These are phyloP conservation scores for Clavispora carvajalis DNA, from an alignment of 805 yeast species.

Conservation along the genomic window DNA sequence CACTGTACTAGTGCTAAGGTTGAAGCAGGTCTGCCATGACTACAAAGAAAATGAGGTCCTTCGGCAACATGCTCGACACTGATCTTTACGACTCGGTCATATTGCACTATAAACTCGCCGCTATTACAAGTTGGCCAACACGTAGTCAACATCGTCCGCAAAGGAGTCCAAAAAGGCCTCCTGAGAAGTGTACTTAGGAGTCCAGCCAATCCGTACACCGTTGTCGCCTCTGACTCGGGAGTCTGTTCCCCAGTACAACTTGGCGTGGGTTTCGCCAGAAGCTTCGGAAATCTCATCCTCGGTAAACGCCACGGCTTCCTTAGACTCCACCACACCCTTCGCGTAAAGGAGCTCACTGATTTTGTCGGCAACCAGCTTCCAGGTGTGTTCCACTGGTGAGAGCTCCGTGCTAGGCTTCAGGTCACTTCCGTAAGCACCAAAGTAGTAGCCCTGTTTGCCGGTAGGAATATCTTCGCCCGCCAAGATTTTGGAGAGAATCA, in stretches of 20 bases:
- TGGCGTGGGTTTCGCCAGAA: conserved; percentile 14
- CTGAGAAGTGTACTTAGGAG: conserved; percentile 12
- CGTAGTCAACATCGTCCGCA: conserved; percentile 15
- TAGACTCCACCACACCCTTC: conserved; percentile 10
- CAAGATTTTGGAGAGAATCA: conserved; percentile 19
- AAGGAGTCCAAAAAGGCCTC: conserved; percentile 16
- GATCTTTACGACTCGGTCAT: no score
- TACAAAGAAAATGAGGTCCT: no score
- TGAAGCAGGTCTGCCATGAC: no score
- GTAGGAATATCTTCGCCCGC: conserved; percentile 18
- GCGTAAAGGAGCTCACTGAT: conserved; percentile 16
- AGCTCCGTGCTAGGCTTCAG: conserved; percentile 11
- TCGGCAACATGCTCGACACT: no score
- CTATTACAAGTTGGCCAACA: background rate
- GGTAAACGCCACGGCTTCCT: conserved; percentile 13
- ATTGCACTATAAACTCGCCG: no score
- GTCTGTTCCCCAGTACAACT: conserved; percentile 21
- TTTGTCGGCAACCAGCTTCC: conserved; percentile 23
- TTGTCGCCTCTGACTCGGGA: conserved; percentile 24
- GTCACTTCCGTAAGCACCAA: conserved; percentile 19
- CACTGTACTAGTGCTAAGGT: no score
- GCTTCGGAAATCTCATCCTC: conserved; percentile 13
- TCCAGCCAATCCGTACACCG: conserved; percentile 24
- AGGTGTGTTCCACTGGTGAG: conserved; percentile 15
- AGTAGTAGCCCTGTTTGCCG: conserved; percentile 32